These are phyloP conservation scores for Fragaria ananassa DNA, from an alignment of 306 rosid genomes.

Conservation along the genomic window DNA sequence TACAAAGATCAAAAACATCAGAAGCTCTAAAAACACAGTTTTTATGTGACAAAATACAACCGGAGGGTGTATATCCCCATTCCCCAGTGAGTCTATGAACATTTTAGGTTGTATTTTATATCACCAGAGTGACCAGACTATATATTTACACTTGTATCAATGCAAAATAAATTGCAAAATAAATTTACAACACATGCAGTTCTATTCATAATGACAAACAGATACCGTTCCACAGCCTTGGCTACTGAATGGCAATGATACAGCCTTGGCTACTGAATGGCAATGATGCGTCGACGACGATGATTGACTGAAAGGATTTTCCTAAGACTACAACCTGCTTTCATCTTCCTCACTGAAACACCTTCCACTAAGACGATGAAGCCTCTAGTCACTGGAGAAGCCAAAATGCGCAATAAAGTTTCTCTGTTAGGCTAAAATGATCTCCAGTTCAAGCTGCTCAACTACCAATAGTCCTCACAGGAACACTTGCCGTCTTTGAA, in stretches of 20 bases:
- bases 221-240: too few species aligned
- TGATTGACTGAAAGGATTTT: too few species aligned
- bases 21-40: not conserved
- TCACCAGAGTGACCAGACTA: not conserved
- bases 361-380: not conserved
- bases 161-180: not conserved
- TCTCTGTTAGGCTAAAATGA: not conserved
- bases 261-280: too few species aligned
- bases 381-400: not conserved
- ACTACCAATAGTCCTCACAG: slow-evolving; percentile 87
- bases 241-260: too few species aligned
- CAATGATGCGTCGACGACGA: too few species aligned
- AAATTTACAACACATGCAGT: not conserved
- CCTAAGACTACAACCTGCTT: not conserved
- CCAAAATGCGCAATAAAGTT: not conserved
- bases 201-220: not conserved
- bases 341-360: not conserved
- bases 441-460: slow-evolving; percentile 12
- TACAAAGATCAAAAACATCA: not conserved
- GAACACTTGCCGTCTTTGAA: slow-evolving; percentile 80
- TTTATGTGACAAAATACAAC: slow-evolving; percentile 3
- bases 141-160: not conserved
- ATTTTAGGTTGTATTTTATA: not conserved
- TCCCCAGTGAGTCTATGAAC: too few species aligned
- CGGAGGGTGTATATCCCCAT: too few species aligned